Evolutionary conservation across 2,329 filamentous ascomycete species (phyloP), one percentile per base, ranked within the genome.

Genomic region (Fusarium cyanostomum): DNA sequence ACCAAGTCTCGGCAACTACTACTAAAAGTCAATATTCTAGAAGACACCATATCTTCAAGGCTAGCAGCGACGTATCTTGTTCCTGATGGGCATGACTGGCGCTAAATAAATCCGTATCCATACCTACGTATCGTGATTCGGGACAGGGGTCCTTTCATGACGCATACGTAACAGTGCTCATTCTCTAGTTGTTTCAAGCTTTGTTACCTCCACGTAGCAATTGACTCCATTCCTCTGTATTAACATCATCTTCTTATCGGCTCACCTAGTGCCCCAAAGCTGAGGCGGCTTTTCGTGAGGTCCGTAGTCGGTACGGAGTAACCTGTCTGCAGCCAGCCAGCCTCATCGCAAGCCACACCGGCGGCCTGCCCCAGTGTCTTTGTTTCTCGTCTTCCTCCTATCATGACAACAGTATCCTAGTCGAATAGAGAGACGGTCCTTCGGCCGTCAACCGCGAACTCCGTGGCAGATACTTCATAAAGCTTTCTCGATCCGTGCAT

Each of bases 81-180:
- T 57, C 63, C 59, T 66, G 63, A 66, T 66, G 59, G 64, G 49
- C 64, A 34, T 42, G 13, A 38, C 56, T 67, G 52, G 64, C 63
- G 63, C 63, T 58, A 61, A 64, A 60, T n/a, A 28, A 56, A 52
- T 33, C 31, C 50, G 18, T 26, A 55, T 31, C 12, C n/a, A 21
- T 21, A 21, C 38, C 35, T 13, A 58, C 26, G 48, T 21, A 42
- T 63, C 37, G 4, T 4, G 21, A 21, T 21, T 21, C 21, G 30
- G 33, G 44, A 28, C 45, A 59, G 42, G 49, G 62, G 39, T 56
- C 53, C 38, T 35, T 21, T 21, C 21, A 21, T 21, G 21, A 21
- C 21, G n/a, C 28, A 46, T 34, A 42, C 38, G 48, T 61, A 41
- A 49, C 16, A 49, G 45, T 39, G 49, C 39, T 52, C 49, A 46